phyloP scores from a whole-genome alignment of 1,139 yeast species.

The Hanseniaspora gamundiae region DNA sequence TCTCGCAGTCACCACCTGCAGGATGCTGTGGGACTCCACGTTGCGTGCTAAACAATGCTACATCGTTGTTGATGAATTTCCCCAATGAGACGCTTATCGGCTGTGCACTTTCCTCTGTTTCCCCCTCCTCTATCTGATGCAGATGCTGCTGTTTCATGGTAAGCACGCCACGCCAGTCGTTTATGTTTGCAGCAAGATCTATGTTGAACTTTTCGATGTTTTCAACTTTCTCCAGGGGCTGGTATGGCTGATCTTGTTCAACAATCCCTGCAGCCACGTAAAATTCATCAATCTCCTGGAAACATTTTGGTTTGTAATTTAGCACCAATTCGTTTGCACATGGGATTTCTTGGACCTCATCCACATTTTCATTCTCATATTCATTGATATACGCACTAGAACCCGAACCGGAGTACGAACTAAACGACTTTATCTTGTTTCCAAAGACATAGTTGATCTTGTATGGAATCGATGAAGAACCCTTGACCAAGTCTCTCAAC shows the following conservation, averaged over 20 bases:
- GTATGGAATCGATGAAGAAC: slow-evolving; percentile 27
- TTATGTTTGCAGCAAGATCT: neutral
- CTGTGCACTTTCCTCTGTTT: neutral
- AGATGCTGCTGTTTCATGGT: neutral
- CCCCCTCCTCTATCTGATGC: neutral
- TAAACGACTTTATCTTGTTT: slow-evolving; percentile 33
- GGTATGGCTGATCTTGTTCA: slow-evolving; percentile 10
- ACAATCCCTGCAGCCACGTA: neutral
- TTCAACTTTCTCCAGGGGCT: neutral
- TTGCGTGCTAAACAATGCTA: slow-evolving; percentile 32
- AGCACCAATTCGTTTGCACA: slow-evolving; percentile 33
- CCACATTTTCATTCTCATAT: no score
- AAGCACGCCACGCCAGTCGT: neutral
- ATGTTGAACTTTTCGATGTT: neutral
- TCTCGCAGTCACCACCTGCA: slow-evolving; percentile 28
- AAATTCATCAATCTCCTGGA: slow-evolving; percentile 47
- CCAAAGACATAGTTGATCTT: slow-evolving; percentile 40
- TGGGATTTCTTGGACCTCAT: slow-evolving; percentile 12
- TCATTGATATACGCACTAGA: no score
- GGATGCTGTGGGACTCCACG: slow-evolving; percentile 15
- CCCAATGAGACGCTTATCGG: neutral
- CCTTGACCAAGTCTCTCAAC: slow-evolving; percentile 59
- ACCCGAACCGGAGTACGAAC: slow-evolving; percentile 22
- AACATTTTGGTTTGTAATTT: slow-evolving; percentile 56
- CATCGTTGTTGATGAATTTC: slow-evolving; percentile 64